Evolutionary conservation across 1,139 yeast species (phyloP), one percentile per base, ranked within the genome.

Genomic region (Fermentozyma sake): DNA sequence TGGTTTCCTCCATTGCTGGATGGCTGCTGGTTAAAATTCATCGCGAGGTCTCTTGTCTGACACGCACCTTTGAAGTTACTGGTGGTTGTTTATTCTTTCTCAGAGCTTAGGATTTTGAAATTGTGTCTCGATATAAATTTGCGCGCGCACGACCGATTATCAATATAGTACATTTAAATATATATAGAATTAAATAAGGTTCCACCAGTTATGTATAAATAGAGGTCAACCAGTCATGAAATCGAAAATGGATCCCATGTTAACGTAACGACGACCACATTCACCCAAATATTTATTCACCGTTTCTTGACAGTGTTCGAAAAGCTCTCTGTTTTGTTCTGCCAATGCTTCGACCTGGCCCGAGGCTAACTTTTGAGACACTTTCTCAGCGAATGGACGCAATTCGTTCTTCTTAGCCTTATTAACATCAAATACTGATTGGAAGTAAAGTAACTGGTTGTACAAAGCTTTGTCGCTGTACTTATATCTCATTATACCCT

Each of bases 231-330:
- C 13, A 17, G 26, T 42, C 72, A 69, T 63, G 31, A 76, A 76
- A 29, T 76, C 83, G 54, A 91, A 91, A 19, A 87, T 79, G 18
- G 76, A 65, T 6, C 80, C 79, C 86, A 91, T 79, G 48, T 86
- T 86, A 24, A 91, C 96, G 53, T 80, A 89, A 30, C 96, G 72
- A 43, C 96, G 79, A 8, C 96, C 97, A 58, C 94, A 84, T 39
- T 84, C 84, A 29, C 67, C 65, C 46, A 91, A 61, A 45, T 91
- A 91, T 54, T 79, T 79, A 38, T 76, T 74, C 1, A 84, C 81
- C 5, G 86, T 79, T n/a, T 63, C 61, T 28, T 73, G 67, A 39
- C 77, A 70, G 8, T 58, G 44, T n/a, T 55, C 69, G 46, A 89
- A 82, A 18, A 73, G 47, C 10, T 61, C 76, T 29, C 89, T 63